phyloP scores from a whole-genome alignment of 441 rosid species.

The Erodium trifolium region DNA sequence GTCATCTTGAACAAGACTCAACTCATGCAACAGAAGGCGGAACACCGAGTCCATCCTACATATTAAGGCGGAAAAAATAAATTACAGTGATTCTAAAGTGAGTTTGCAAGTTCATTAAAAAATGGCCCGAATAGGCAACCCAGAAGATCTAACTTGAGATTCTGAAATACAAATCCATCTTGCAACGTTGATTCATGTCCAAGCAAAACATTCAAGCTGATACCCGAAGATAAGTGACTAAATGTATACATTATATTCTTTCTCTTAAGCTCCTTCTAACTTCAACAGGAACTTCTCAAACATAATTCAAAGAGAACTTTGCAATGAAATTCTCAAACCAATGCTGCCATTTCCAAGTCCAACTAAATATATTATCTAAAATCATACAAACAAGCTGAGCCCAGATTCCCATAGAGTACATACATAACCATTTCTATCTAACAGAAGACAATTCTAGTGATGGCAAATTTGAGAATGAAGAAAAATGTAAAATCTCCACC shows the following conservation, averaged over 20 bases:
- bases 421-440: background rate
- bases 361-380: too few species aligned
- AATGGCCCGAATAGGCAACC: too few species aligned
- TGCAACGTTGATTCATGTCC: too few species aligned
- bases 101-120: too few species aligned
- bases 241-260: background rate
- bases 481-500: background rate
- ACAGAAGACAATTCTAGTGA: background rate
- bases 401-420: too few species aligned
- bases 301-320: background rate
- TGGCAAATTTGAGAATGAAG: background rate
- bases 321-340: background rate
- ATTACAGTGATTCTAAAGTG: too few species aligned
- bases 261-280: background rate
- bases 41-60: slow-evolving; percentile 46
- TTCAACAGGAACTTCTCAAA: background rate
- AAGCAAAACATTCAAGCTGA: background rate
- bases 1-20: slow-evolving; percentile 27
- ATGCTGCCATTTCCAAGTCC: background rate
- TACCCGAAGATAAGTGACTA: background rate
- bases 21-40: slow-evolving; percentile 42
- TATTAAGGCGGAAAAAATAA: slow-evolving; percentile 2
- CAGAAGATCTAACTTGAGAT: too few species aligned
- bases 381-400: too few species aligned
- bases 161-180: background rate